Conservation (phyloP, 2,329 filamentous ascomycete species). For the Botryotinia globosa region DNA sequence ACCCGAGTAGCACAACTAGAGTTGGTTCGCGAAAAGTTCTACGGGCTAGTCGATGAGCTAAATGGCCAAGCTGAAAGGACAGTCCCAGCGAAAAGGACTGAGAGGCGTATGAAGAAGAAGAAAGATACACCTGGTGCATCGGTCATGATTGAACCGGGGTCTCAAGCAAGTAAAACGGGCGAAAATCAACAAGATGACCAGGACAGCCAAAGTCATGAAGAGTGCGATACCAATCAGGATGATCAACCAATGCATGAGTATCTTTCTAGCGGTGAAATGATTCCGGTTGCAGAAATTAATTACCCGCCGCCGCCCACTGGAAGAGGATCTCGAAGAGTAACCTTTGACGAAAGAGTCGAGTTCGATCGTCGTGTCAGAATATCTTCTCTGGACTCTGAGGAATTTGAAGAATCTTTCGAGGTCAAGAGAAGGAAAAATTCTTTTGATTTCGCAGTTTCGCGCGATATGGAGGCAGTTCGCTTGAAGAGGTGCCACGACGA, state of each 20-base stretch:
- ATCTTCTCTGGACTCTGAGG: neutral
- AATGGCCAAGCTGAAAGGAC: neutral
- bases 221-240: neutral
- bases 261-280: neutral
- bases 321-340: neutral
- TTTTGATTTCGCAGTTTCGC: neutral
- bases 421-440: neutral
- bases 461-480: neutral
- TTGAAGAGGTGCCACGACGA: neutral
- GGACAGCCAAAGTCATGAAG: neutral
- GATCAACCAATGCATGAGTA: neutral
- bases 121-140: neutral
- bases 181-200: neutral
- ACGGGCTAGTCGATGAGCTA: neutral
- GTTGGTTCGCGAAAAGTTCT: constrained; percentile 21
- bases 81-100: too few species aligned
- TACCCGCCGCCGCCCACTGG: too few species aligned
- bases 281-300: neutral
- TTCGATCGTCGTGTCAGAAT: neutral
- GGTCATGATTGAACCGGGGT: neutral
- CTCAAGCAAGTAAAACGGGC: neutral
- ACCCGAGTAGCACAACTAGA: constrained; percentile 20
- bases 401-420: neutral
- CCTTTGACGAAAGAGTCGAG: neutral
- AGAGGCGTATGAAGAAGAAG: neutral